Evolutionary conservation across 1,284 basidiomycete species (phyloP).

Genomic region (Apiotrichum montevideense): DNA sequence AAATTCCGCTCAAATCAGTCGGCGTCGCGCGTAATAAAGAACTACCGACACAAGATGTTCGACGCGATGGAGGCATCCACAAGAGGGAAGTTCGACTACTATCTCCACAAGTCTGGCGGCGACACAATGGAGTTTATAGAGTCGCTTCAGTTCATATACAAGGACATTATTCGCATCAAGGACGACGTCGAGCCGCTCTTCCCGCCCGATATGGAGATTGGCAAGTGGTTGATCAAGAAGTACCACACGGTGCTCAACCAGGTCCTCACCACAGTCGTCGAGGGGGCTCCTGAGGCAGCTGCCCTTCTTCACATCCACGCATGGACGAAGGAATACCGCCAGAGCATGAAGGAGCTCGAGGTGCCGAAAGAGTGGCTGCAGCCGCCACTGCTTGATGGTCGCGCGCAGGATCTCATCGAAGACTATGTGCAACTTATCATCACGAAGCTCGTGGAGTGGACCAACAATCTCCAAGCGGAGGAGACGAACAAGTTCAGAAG

Average conservation of each 20-base stretch:
- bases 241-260: slow-evolving; percentile 87
- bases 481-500: slow-evolving; percentile 80
- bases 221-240: slow-evolving; percentile 73
- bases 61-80: slow-evolving; percentile 76
- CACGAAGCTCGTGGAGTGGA: slow-evolving; percentile 96
- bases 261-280: slow-evolving; percentile 65
- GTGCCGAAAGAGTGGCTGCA: slow-evolving; percentile 75
- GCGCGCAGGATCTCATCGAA: slow-evolving; percentile 87
- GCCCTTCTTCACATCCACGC: slow-evolving; percentile 78
- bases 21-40: slow-evolving; percentile 88
- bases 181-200: slow-evolving; percentile 83
- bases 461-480: slow-evolving; percentile 83
- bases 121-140: slow-evolving; percentile 71
- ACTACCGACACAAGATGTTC: slow-evolving; percentile 86
- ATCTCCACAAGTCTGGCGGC: slow-evolving; percentile 58
- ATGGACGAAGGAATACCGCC: slow-evolving; percentile 93
- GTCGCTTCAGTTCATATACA: slow-evolving; percentile 79
- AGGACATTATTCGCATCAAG: slow-evolving; percentile 87
- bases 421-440: slow-evolving; percentile 92
- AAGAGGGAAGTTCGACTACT: slow-evolving; percentile 63
- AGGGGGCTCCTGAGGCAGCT: slow-evolving; percentile 75
- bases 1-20: slow-evolving; percentile 89
- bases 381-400: slow-evolving; percentile 84
- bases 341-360: slow-evolving; percentile 88
- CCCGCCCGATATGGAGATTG: slow-evolving; percentile 85